These are phyloP conservation scores for Neurospora hispaniola DNA, from an alignment of 495 filamentous ascomycete genomes.

Conservation along the genomic window DNA sequence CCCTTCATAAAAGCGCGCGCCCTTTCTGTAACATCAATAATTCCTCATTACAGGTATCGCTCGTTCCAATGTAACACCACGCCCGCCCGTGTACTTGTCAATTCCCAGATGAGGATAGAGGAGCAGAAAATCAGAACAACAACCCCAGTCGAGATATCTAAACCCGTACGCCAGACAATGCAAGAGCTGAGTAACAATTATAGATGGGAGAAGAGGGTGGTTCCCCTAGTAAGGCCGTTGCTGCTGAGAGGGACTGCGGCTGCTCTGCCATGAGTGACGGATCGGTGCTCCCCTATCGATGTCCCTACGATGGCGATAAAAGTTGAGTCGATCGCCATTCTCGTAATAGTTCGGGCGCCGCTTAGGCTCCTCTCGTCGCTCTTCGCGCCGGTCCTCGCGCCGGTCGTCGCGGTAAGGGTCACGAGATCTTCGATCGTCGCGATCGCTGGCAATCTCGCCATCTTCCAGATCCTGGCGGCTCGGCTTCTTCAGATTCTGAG, in stretches of 20 bases:
- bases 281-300: constrained; percentile 15
- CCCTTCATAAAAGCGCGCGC: background rate
- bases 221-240: constrained; percentile 18
- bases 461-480: constrained; percentile 23
- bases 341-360: constrained; percentile 23
- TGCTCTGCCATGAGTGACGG: constrained; percentile 21
- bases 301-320: constrained; percentile 22
- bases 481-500: constrained; percentile 6
- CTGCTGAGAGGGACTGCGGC: constrained; percentile 20
- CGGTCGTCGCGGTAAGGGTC: constrained; percentile 27
- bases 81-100: background rate
- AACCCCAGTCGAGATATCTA: constrained; percentile 1
- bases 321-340: constrained; percentile 24
- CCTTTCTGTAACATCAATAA: background rate
- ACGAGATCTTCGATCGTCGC: constrained; percentile 25
- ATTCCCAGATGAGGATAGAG: background rate
- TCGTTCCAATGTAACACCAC: background rate
- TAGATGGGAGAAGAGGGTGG: background rate
- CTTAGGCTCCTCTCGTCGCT: constrained; percentile 23
- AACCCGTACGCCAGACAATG: constrained; percentile 9
- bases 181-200: constrained; percentile 17
- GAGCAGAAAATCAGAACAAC: background rate
- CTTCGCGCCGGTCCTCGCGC: constrained; percentile 17
- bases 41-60: background rate
- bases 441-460: constrained; percentile 26